Base-by-base conservation (phyloP, 2,329 filamentous ascomycete species). In the Fusarium sulawesiense region DNA sequence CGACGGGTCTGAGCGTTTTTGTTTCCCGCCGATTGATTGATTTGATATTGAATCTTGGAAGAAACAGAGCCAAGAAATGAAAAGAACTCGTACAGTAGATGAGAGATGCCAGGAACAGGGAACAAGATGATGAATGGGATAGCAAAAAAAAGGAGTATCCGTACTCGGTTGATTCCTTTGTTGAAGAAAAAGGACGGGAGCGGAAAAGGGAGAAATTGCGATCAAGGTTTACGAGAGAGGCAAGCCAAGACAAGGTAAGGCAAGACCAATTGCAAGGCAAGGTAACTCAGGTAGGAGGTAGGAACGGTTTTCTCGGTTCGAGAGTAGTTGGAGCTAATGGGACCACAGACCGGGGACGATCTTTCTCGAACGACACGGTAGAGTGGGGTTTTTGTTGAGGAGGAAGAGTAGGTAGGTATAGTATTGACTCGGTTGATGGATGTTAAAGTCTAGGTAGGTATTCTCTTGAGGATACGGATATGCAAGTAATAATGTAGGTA, bases 281-380 rank as follows among this genome's bases (percentile, higher is more conserved):
- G 45, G 40, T 62, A 48, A 51, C 48, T 56, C 34, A 53, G 49
- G 49, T 53, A 50, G 47, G 30, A 50, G 30, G 30, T 50, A 51
- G 49, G 49, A 42, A 53, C 34, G 34, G n/a, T 53, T 53, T 50
- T 53, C 49, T 56, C 58, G 55, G 48, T 45, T 49, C 61, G 40
- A 60, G 34, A 57, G 51, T 60, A 53, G 44, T 45, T 44, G 60
- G 44, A 60, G 63, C 63, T 66, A 66, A 61, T 46, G 55, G 40
- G 50, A 66, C 64, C 54, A 60, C 62, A 62, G 55, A 60, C 61
- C 63, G 61, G 63, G 61, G 55, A 55, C 44, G 63, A 66, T 66
- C 63, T 60, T 40, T 60, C 29, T 32, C 49, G 49, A 53, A 50
- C 47, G 23, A 42, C 11, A 42, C 18, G 34, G 27, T 29, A 34